Evolutionary conservation across 1,139 yeast species (phyloP).

Genomic region (Debaryomycetaceae sp.): DNA sequence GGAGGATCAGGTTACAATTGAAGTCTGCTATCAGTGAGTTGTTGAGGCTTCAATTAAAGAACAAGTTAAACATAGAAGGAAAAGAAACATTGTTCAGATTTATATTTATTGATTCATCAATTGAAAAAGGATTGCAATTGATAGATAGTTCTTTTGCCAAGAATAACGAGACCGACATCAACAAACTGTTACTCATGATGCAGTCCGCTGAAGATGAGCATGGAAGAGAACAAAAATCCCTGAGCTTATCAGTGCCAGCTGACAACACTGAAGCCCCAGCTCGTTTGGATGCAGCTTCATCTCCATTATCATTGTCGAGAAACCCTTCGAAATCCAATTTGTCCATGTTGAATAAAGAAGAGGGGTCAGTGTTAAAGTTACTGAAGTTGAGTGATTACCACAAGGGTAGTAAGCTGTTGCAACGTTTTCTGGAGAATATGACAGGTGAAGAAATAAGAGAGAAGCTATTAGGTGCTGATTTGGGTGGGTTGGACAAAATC

Average conservation of each 20-base stretch:
- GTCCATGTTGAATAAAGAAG: conserved; percentile 35
- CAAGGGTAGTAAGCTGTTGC: conserved; percentile 8
- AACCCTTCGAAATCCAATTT: conserved; percentile 36
- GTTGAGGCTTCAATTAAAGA: conserved; percentile 50
- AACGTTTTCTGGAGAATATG: conserved; percentile 13
- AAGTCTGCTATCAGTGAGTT: conserved; percentile 55
- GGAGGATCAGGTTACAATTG: conserved; percentile 43
- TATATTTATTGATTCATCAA: conserved; percentile 65
- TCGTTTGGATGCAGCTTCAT: conserved; percentile 14
- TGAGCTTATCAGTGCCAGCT: too few relatives aligned
- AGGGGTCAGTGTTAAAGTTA: conserved; percentile 39
- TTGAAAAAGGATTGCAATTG: conserved; percentile 61
- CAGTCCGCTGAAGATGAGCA: conserved; percentile 12
- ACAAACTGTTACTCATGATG: conserved; percentile 8
- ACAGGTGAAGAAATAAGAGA: conserved; percentile 56
- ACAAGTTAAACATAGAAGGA: conserved; percentile 59
- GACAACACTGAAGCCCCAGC: conserved; percentile 6
- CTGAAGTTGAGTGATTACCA: conserved; percentile 28
- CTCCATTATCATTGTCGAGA: conserved; percentile 31
- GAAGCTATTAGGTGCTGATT: conserved; percentile 40
- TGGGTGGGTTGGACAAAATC: conserved; percentile 53
- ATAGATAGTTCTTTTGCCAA: conserved; percentile 37
- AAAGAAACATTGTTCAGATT: conserved; percentile 69
- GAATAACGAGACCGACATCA: conserved; percentile 10
- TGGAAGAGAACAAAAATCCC: conserved; percentile 1